A percentile compares a stretch with the other conserved stretches of the same genome.
phyloP scores from a whole-genome alignment of 345 rosid genomes.

The Hibiscus tridactylites region DNA sequence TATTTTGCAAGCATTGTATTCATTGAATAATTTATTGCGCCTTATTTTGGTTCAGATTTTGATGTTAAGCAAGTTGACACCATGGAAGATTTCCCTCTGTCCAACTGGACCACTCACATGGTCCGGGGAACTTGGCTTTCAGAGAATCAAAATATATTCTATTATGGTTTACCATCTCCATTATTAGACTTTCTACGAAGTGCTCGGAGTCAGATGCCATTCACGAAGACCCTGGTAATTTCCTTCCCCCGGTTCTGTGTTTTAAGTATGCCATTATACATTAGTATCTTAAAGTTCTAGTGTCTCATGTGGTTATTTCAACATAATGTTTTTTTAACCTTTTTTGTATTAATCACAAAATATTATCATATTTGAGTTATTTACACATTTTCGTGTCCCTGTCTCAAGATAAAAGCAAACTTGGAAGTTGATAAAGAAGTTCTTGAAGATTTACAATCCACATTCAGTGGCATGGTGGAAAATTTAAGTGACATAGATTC shows the following conservation, averaged over 20 bases:
- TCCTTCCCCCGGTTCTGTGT: slow-evolving; percentile 12
- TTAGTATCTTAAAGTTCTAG: not conserved
- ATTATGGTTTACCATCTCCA: slow-evolving; percentile 78
- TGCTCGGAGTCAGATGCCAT: slow-evolving; percentile 25
- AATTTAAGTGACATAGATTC: slow-evolving; percentile 44
- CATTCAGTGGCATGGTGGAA: slow-evolving; percentile 57
- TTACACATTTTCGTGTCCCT: not conserved
- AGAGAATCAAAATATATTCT: slow-evolving; percentile 49
- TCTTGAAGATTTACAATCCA: slow-evolving; percentile 47
- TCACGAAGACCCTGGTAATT: slow-evolving; percentile 29
- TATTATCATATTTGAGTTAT: not conserved
- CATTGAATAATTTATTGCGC: not conserved
- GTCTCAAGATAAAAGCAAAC: slow-evolving; percentile 36
- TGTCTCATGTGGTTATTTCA: not conserved
- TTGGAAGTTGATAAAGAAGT: slow-evolving; percentile 56
- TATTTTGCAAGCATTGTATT: not conserved
- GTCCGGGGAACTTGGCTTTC: slow-evolving; percentile 92
- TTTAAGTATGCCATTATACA: not conserved
- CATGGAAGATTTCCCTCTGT: slow-evolving; percentile 23
- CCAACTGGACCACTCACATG: slow-evolving; percentile 66
- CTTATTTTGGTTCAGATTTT: slow-evolving; percentile 49
- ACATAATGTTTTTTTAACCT: not conserved
- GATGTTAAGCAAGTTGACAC: slow-evolving; percentile 37
- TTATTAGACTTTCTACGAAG: slow-evolving; percentile 52
- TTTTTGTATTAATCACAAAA: not conserved